phyloP scores from a whole-genome alignment of 305 asterid genomes.

The Euphrasia arctica region DNA sequence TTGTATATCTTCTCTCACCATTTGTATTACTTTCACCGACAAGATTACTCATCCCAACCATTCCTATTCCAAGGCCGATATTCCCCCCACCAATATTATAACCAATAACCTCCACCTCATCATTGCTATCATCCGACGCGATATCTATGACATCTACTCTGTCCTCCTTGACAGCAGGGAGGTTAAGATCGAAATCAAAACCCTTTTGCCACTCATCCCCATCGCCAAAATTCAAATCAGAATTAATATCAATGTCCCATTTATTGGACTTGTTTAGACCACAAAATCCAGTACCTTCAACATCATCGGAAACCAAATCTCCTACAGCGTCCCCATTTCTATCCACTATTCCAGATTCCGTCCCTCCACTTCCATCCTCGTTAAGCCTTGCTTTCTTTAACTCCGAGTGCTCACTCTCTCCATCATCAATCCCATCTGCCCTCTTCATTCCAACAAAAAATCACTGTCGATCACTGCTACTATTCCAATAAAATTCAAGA shows the following conservation, averaged over 20 bases:
- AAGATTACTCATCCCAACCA: constrained; percentile 22
- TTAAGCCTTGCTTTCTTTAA: not conserved
- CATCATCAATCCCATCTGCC: constrained; percentile 35
- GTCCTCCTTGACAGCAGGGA: constrained; percentile 29
- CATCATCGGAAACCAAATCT: constrained; percentile 24
- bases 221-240: constrained; percentile 28
- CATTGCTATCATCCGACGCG: constrained; percentile 51
- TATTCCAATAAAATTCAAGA: constrained; percentile 18
- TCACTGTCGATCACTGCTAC: too few species aligned
- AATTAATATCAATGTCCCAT: constrained; percentile 33
- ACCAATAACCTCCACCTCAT: constrained; percentile 44
- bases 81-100: constrained; percentile 15
- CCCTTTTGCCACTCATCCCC: constrained; percentile 25
- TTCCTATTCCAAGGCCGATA: constrained; percentile 35
- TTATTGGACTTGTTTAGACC: constrained; percentile 17
- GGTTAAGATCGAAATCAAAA: constrained; percentile 41
- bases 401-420: constrained; percentile 12
- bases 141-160: constrained; percentile 37
- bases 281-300: constrained; percentile 27
- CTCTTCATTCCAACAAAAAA: constrained; percentile 42
- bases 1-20: constrained; percentile 38
- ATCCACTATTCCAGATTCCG: constrained; percentile 22
- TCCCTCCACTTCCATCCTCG: constrained; percentile 28
- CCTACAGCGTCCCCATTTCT: constrained; percentile 18
- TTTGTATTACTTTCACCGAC: constrained; percentile 35